phyloP scores from a whole-genome alignment of 2,329 filamentous ascomycete species.

The Colletotrichum lini region DNA sequence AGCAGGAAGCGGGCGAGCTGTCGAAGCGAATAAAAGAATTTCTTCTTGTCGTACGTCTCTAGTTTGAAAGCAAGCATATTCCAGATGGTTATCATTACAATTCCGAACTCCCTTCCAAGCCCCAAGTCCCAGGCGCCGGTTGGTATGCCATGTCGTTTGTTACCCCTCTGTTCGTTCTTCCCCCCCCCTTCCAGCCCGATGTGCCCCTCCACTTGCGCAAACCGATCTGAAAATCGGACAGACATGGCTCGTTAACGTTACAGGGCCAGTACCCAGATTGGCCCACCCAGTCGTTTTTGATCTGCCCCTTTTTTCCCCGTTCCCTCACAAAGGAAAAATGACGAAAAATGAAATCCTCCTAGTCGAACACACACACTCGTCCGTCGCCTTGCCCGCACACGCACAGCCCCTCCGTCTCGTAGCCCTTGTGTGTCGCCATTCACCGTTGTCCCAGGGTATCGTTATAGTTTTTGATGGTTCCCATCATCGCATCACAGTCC shows the following conservation, averaged over 20 bases:
- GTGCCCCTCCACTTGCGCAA: slow-evolving; percentile 23
- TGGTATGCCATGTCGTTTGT: slow-evolving; percentile 32
- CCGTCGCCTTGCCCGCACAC: slow-evolving; percentile 19
- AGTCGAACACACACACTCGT: slow-evolving; percentile 32
- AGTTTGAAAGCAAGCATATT: slow-evolving; percentile 25
- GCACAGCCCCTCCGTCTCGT: slow-evolving; percentile 10
- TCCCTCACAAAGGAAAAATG: slow-evolving; percentile 22
- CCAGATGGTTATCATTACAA: slow-evolving; percentile 30
- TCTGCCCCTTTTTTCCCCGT: slow-evolving; percentile 25
- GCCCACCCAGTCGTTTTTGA: slow-evolving; percentile 33
- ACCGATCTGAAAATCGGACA: slow-evolving; percentile 39
- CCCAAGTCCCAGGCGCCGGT: slow-evolving; percentile 29
- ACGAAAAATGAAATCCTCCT: slow-evolving; percentile 35
- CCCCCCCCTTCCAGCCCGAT: neutral
- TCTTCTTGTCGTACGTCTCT: slow-evolving; percentile 15
- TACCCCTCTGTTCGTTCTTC: slow-evolving; percentile 11
- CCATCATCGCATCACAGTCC: slow-evolving; percentile 20
- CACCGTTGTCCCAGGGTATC: slow-evolving; percentile 41
- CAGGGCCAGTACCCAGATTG: slow-evolving; percentile 41
- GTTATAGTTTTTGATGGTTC: slow-evolving; percentile 33
- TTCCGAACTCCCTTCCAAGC: slow-evolving; percentile 29
- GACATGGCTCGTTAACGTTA: slow-evolving; percentile 40
- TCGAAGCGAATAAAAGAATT: slow-evolving; percentile 2
- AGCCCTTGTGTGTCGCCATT: slow-evolving; percentile 34
- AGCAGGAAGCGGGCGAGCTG: slow-evolving; percentile 4